phyloP scores from a whole-genome alignment of 768 basidiomycete genomes.

The Boletellus emodensis region DNA sequence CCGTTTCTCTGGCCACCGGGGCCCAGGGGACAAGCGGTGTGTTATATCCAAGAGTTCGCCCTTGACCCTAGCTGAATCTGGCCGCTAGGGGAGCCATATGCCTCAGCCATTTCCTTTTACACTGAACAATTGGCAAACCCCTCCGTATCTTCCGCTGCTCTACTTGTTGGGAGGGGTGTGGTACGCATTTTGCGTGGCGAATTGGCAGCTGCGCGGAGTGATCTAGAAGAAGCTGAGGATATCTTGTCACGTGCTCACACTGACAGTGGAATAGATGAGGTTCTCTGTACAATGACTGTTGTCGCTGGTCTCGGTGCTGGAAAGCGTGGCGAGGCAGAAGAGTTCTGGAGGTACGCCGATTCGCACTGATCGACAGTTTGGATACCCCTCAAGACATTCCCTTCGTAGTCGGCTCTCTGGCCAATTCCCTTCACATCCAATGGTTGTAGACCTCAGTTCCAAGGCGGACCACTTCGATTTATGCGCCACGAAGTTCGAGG shows the following conservation, averaged over 20 bases:
- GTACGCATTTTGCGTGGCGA: constrained; percentile 77
- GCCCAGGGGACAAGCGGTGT: constrained; percentile 54
- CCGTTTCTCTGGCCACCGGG: constrained; percentile 69
- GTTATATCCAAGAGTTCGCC: constrained; percentile 27
- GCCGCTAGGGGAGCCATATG: constrained; percentile 29
- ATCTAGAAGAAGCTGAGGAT: constrained; percentile 62
- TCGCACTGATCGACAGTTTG: neutral
- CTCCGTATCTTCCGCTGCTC: constrained; percentile 65
- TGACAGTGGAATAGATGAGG: constrained; percentile 49
- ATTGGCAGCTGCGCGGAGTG: constrained; percentile 70
- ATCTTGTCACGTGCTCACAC: constrained; percentile 43
- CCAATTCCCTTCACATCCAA: constrained; percentile 65
- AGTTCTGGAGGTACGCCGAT: constrained; percentile 60
- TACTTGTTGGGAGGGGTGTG: constrained; percentile 76
- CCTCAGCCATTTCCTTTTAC: constrained; percentile 58
- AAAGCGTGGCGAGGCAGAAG: constrained; percentile 62
- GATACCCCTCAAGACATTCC: constrained; percentile 1
- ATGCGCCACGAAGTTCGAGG: constrained; percentile 51
- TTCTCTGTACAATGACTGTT: constrained; percentile 64
- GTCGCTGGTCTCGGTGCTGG: constrained; percentile 53
- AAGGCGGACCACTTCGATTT: constrained; percentile 67
- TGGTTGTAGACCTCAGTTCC: constrained; percentile 55
- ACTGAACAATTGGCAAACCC: constrained; percentile 83
- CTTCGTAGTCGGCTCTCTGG: constrained; percentile 37
- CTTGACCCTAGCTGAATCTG: neutral